phyloP scores from a whole-genome alignment of 2,329 filamentous ascomycete genomes.

The Ilyonectria mors-panacis region DNA sequence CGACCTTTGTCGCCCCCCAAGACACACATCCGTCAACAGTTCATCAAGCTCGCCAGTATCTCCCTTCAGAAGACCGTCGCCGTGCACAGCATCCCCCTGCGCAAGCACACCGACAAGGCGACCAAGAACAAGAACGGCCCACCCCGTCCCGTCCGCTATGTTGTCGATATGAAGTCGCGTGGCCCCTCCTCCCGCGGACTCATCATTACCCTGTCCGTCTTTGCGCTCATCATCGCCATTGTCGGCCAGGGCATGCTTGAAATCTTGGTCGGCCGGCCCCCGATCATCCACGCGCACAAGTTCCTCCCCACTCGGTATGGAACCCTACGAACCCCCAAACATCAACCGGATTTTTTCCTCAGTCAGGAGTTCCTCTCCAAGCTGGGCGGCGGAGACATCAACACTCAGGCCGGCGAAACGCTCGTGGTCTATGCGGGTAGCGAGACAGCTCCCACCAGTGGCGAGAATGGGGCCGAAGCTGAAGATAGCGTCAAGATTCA shows the following conservation, averaged over 20 bases:
- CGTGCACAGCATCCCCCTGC: constrained; percentile 84
- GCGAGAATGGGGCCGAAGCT: constrained; percentile 38
- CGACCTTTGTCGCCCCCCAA: constrained; percentile 69
- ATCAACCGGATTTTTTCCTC: constrained; percentile 46
- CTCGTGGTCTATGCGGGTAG: constrained; percentile 56
- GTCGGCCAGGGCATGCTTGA: constrained; percentile 77
- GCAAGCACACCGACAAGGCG: constrained; percentile 57
- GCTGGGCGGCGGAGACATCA: constrained; percentile 54
- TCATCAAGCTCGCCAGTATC: constrained; percentile 83
- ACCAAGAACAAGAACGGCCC: constrained; percentile 54
- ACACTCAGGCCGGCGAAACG: constrained; percentile 53
- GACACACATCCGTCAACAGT: constrained; percentile 54
- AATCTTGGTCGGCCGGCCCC: constrained; percentile 69
- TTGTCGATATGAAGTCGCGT: constrained; percentile 73
- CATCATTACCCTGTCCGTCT: constrained; percentile 67
- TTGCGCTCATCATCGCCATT: constrained; percentile 74
- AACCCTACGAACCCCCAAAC: constrained; percentile 47
- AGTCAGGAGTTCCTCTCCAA: constrained; percentile 55
- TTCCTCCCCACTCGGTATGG: constrained; percentile 67
- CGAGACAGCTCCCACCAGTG: constrained; percentile 31
- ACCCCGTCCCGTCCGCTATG: constrained; percentile 75
- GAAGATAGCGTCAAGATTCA: constrained; percentile 49
- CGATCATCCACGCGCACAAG: constrained; percentile 68
- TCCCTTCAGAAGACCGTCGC: constrained; percentile 85
- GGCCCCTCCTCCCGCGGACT: constrained; percentile 66